Percentiles rank a stretch among this genome's conserved stretches.
Conservation (phyloP, 2,329 filamentous ascomycete species). For the Cladorrhinum sp. region DNA sequence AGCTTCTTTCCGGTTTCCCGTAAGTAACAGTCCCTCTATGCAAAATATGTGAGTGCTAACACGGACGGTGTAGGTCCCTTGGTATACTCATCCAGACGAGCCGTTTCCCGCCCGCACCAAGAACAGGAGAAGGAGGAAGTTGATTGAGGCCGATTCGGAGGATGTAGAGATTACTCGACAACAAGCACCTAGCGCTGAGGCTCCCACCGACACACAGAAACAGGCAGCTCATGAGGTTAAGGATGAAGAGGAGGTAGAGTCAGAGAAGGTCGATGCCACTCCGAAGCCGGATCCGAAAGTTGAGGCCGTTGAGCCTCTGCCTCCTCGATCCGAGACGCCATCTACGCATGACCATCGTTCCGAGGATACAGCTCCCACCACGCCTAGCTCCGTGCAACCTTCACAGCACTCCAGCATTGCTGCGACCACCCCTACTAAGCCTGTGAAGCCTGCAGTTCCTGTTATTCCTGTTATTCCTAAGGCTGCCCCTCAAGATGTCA, state of each 20-base stretch:
- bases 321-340: conserved; percentile 31
- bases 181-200: conserved; percentile 27
- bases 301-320: conserved; percentile 8
- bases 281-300: conserved; percentile 18
- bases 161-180: conserved; percentile 41
- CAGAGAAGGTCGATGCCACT: conserved; percentile 10
- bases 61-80: conserved; percentile 49
- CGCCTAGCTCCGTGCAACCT: conserved; percentile 34
- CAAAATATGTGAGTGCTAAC: conserved; percentile 27
- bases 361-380: conserved; percentile 35
- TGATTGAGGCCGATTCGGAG: conserved; percentile 35
- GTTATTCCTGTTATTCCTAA: conserved; percentile 47
- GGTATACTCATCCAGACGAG: conserved; percentile 51
- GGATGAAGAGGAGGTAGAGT: not conserved
- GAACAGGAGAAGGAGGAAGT: conserved; percentile 42
- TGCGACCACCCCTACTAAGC: conserved; percentile 29
- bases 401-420: conserved; percentile 25
- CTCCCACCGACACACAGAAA: conserved; percentile 25
- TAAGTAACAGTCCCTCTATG: not conserved
- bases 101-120: conserved; percentile 47
- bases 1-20: not conserved
- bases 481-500: conserved; percentile 32
- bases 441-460: conserved; percentile 29
- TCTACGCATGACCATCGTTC: conserved; percentile 33
- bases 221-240: not conserved